phyloP scores from a whole-genome alignment of 2,329 filamentous ascomycete species.

The Myotisia sp. region DNA sequence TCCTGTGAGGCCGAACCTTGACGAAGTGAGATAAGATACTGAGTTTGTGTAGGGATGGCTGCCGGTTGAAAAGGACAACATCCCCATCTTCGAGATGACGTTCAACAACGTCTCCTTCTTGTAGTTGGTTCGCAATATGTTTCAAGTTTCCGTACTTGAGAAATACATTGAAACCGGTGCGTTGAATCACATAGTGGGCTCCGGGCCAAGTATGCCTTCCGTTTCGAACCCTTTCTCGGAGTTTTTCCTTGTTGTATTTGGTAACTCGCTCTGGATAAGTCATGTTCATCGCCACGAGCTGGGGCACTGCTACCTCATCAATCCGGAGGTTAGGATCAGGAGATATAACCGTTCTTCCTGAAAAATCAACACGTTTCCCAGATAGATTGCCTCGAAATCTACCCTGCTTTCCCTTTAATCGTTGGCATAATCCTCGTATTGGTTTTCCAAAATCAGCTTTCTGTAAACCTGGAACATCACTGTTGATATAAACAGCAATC shows the following conservation, averaged over 20 bases:
- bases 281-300: constrained; percentile 85
- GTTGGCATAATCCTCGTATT: constrained; percentile 85
- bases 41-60: constrained; percentile 93
- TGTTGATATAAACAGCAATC: constrained; percentile 96
- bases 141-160: constrained; percentile 62
- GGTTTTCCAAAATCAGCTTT: constrained; percentile 76
- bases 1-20: constrained; percentile 87
- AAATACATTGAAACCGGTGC: constrained; percentile 55
- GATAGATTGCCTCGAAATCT: constrained; percentile 94
- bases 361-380: constrained; percentile 97
- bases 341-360: constrained; percentile 90
- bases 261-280: constrained; percentile 88
- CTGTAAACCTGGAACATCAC: constrained; percentile 82
- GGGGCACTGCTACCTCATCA: constrained; percentile 83
- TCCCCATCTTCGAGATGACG: constrained; percentile 91
- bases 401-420: constrained; percentile 92
- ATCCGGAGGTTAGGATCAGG: constrained; percentile 90
- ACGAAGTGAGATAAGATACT: constrained; percentile 94
- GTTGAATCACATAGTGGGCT: constrained; percentile 66
- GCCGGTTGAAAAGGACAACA: constrained; percentile 93
- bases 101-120: constrained; percentile 78
- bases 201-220: constrained; percentile 73
- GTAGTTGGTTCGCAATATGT: constrained; percentile 56
- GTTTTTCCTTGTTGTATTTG: constrained; percentile 68
- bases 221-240: constrained; percentile 58